Conservation (phyloP, 2,329 filamentous ascomycete genomes). For the Clarireedia monteithiana region DNA sequence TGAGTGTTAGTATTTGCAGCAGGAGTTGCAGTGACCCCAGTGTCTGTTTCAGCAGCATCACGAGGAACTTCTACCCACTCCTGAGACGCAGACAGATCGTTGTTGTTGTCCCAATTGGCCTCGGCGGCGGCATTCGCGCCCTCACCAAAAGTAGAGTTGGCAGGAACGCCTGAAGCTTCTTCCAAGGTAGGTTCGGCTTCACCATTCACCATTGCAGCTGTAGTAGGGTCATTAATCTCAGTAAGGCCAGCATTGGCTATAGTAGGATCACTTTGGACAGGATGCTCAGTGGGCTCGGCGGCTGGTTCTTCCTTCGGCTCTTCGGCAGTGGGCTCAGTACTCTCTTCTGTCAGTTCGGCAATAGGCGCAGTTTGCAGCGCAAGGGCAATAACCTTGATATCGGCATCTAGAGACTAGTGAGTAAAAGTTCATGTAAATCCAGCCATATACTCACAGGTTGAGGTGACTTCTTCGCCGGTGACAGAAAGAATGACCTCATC, state of each 20-base stretch:
- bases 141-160: constrained; percentile 45
- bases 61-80: constrained; percentile 56
- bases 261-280: constrained; percentile 54
- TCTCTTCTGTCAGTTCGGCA: constrained; percentile 24
- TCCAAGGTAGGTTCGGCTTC: constrained; percentile 33
- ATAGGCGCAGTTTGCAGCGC: constrained; percentile 42
- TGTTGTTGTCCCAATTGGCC: constrained; percentile 52
- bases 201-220: constrained; percentile 35
- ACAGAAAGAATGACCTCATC: constrained; percentile 60
- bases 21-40: constrained; percentile 50
- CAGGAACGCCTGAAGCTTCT: constrained; percentile 32
- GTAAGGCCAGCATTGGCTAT: constrained; percentile 58
- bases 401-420: constrained; percentile 37
- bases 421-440: background rate
- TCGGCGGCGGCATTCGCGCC: constrained; percentile 54
- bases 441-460: constrained; percentile 56
- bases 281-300: constrained; percentile 30
- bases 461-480: constrained; percentile 53
- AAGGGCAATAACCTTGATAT: constrained; percentile 48
- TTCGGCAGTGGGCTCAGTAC: constrained; percentile 29
- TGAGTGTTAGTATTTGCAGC: constrained; percentile 48
- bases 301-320: constrained; percentile 15
- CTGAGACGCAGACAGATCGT: constrained; percentile 28
- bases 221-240: constrained; percentile 50
- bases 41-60: constrained; percentile 67